Evolutionary conservation across 2,329 filamentous ascomycete species (phyloP).

Genomic region (Aspergillus niger): DNA sequence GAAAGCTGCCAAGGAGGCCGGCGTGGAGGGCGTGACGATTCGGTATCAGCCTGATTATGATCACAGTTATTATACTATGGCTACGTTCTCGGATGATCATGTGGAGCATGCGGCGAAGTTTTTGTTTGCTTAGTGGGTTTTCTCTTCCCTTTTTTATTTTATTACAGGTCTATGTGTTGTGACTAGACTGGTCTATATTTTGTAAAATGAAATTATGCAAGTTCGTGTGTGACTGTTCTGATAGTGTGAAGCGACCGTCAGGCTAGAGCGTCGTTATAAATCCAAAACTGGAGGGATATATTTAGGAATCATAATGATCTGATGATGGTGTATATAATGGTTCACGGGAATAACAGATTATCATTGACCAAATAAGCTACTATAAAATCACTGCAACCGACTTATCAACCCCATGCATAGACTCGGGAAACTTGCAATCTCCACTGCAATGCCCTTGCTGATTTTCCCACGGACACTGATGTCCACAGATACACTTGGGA

Average conservation of each 20-base stretch:
- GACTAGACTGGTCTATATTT: slow-evolving; percentile 12
- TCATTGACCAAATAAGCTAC: neutral
- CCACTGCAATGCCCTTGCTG: slow-evolving; percentile 4
- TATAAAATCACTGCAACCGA: neutral
- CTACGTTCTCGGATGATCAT: slow-evolving; percentile 86
- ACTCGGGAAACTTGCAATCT: slow-evolving; percentile 26
- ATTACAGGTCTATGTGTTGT: slow-evolving; percentile 16
- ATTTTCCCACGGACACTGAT: slow-evolving; percentile 27
- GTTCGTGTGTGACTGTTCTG: slow-evolving; percentile 12
- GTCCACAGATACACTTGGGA: slow-evolving; percentile 29
- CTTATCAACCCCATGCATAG: slow-evolving; percentile 26
- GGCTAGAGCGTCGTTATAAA: slow-evolving; percentile 4
- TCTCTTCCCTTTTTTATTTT: slow-evolving; percentile 14
- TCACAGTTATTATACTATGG: slow-evolving; percentile 97
- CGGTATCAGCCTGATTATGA: slow-evolving; percentile 91
- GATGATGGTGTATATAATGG: no score
- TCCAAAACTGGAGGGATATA: neutral
- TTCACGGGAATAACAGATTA: no score
- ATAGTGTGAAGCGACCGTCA: slow-evolving; percentile 26
- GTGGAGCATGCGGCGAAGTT: slow-evolving; percentile 89
- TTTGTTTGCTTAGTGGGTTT: slow-evolving; percentile 61
- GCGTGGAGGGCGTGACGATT: slow-evolving; percentile 70
- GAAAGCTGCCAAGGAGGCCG: slow-evolving; percentile 73
- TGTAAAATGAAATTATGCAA: neutral
- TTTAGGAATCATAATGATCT: no score